phyloP scores from a whole-genome alignment of 345 rosid species.

The Lumnitzera racemosa region DNA sequence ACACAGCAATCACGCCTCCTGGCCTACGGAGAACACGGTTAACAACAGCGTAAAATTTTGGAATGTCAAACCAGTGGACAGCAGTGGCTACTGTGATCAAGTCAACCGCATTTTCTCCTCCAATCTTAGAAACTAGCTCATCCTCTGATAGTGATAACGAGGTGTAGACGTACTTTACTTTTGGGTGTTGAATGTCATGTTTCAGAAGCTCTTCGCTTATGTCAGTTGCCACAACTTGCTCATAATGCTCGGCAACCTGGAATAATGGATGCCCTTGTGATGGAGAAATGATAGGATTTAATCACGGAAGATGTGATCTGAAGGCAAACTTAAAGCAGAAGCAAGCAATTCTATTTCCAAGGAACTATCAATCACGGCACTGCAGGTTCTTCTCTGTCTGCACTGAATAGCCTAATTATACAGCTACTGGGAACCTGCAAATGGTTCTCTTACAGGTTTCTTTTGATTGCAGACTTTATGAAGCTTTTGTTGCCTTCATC shows the following conservation, averaged over 20 bases:
- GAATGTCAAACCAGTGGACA: slow-evolving; percentile 60
- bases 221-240: slow-evolving; percentile 42
- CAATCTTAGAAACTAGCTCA: slow-evolving; percentile 29
- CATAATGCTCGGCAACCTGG: slow-evolving; percentile 48
- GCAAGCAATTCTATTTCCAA: no score
- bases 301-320: no score
- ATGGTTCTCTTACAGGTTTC: no score
- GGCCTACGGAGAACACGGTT: slow-evolving; percentile 47
- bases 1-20: slow-evolving; percentile 47
- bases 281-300: no score
- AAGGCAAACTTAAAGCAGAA: no score
- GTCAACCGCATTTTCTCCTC: slow-evolving; percentile 51
- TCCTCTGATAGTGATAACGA: slow-evolving; percentile 40
- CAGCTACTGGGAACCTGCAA: no score
- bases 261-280: background rate
- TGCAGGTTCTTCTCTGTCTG: no score
- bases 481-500: no score
- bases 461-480: no score
- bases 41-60: slow-evolving; percentile 41
- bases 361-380: no score
- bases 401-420: no score
- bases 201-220: slow-evolving; percentile 40
- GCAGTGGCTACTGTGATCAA: slow-evolving; percentile 47
- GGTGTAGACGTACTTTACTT: slow-evolving; percentile 37
- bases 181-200: slow-evolving; percentile 28